Evolutionary conservation across 768 basidiomycete genomes (phyloP).

Genomic region (Leccinum uliginosum): DNA sequence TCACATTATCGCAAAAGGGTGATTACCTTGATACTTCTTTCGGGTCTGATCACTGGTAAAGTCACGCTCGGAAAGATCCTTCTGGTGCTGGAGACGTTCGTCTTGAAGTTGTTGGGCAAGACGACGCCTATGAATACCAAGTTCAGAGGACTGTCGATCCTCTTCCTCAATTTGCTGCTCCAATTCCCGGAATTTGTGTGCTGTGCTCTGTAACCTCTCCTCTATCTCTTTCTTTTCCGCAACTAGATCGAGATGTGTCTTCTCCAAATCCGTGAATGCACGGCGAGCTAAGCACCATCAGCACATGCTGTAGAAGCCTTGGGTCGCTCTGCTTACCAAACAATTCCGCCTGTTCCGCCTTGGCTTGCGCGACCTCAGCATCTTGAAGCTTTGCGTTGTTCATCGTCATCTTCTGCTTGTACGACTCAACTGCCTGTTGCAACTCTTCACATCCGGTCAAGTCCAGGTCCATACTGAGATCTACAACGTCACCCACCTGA

Average conservation of each 20-base stretch:
- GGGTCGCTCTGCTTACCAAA: constrained; percentile 39
- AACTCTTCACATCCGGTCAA: constrained; percentile 41
- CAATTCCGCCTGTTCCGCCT: constrained; percentile 59
- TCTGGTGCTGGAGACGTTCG: constrained; percentile 71
- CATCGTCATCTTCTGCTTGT: constrained; percentile 58
- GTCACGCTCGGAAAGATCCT: constrained; percentile 76
- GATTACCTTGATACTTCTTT: constrained; percentile 79
- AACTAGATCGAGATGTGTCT: constrained; percentile 44
- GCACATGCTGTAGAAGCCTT: constrained; percentile 1
- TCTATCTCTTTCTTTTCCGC: constrained; percentile 52
- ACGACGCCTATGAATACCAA: constrained; percentile 59
- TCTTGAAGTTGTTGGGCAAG: constrained; percentile 76
- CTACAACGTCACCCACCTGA: constrained; percentile 39
- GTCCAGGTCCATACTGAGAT: background rate
- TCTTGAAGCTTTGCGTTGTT: constrained; percentile 61
- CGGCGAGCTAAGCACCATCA: constrained; percentile 46
- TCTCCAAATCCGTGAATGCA: constrained; percentile 59
- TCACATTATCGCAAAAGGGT: background rate
- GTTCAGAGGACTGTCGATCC: constrained; percentile 61
- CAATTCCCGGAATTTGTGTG: constrained; percentile 52
- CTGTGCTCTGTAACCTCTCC: constrained; percentile 45
- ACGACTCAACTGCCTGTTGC: constrained; percentile 57
- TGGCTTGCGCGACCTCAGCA: constrained; percentile 64
- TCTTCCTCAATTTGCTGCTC: constrained; percentile 64
- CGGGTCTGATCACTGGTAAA: constrained; percentile 75